Evolutionary conservation across 108 stramenopile species (phyloP).

Genomic region (Nitzschia sp.): DNA sequence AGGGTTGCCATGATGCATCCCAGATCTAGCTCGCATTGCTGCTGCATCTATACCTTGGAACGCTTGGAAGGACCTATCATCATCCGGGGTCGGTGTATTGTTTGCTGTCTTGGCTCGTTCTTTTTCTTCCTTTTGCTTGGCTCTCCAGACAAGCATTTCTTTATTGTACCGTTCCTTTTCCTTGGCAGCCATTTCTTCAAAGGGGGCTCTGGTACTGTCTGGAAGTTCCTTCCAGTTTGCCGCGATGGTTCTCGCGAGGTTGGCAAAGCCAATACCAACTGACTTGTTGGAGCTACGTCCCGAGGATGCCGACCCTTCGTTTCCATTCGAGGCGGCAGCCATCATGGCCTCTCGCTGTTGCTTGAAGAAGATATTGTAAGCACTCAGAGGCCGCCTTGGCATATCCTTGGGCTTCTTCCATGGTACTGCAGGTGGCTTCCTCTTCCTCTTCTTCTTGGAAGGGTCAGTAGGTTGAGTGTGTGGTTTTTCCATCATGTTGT

Average conservation of each 20-base stretch:
- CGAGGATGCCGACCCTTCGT: background rate
- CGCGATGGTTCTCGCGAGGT: conserved; percentile 60
- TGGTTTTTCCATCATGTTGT: background rate
- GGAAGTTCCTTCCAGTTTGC: conserved; percentile 59
- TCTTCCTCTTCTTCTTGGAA: conserved; percentile 23
- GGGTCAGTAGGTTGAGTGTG: background rate
- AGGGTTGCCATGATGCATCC: too few relatives aligned
- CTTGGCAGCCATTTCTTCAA: conserved; percentile 32
- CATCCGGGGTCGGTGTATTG: background rate
- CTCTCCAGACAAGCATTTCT: conserved; percentile 48
- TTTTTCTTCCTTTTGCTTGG: conserved; percentile 42
- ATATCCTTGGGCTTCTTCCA: conserved; percentile 62
- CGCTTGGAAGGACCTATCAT: too few relatives aligned
- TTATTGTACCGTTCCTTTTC: conserved; percentile 44
- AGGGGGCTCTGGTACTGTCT: conserved; percentile 41
- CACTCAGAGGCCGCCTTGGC: conserved; percentile 52
- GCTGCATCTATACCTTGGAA: too few relatives aligned
- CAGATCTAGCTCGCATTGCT: too few relatives aligned
- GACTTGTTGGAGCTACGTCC: conserved; percentile 32
- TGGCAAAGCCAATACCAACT: conserved; percentile 54
- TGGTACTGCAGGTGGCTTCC: conserved; percentile 32
- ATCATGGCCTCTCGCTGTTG: conserved; percentile 41
- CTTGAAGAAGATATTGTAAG: conserved; percentile 61
- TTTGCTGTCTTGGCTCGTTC: conserved; percentile 5
- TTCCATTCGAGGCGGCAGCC: conserved; percentile 1